A percentile compares a stretch with the other conserved stretches of the same genome.
Conservation (phyloP, 2,329 filamentous ascomycete species). For the Trichoderma pleuroti region DNA sequence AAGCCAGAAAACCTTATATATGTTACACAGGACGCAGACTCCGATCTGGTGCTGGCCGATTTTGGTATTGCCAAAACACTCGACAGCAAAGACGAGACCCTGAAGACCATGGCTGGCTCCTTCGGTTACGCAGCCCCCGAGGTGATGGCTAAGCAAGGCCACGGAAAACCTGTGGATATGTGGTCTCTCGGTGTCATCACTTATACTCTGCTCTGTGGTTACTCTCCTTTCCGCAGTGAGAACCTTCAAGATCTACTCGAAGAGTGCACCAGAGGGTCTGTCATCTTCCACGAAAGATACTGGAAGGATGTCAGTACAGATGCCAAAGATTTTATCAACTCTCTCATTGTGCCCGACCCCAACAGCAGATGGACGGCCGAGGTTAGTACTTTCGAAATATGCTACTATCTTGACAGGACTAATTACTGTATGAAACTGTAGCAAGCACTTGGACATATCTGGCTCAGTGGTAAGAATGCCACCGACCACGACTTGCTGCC, state of each 20-base stretch:
- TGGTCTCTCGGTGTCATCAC: constrained; percentile 99
- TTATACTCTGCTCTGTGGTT: constrained; percentile 95
- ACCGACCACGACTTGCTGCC: constrained; percentile 96
- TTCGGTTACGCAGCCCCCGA: constrained; percentile 98
- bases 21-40: constrained; percentile 69
- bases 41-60: constrained; percentile 88
- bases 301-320: constrained; percentile 97
- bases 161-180: constrained; percentile 98
- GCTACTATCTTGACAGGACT: too few relatives aligned
- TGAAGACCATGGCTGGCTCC: constrained; percentile 97
- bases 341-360: constrained; percentile 74
- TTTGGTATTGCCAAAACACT: constrained; percentile 99
- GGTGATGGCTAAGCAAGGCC: constrained; percentile 96
- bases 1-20: constrained; percentile 98
- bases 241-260: constrained; percentile 90
- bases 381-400: too few relatives aligned
- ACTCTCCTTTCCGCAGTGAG: constrained; percentile 96
- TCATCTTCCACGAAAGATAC: constrained; percentile 96
- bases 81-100: constrained; percentile 81
- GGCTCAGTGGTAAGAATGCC: constrained; percentile 88
- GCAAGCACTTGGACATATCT: constrained; percentile 76
- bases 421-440: too few relatives aligned
- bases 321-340: constrained; percentile 89
- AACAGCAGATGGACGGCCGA: constrained; percentile 72
- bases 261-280: constrained; percentile 78